Conservation (phyloP, 208 protist species). For the Angomonas deanei region DNA sequence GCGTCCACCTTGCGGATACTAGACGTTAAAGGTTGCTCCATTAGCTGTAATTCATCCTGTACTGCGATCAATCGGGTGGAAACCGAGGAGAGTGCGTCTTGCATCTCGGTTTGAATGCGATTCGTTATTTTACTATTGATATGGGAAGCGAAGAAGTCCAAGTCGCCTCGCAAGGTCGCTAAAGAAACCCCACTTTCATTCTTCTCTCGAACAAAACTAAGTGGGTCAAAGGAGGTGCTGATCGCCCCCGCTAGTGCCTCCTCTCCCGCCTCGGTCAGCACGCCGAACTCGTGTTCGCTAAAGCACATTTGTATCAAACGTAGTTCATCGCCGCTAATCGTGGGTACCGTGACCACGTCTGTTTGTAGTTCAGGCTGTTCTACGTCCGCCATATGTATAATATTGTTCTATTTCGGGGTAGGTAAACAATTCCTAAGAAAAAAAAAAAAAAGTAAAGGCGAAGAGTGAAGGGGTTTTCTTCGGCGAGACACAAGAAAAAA, state of each 20-base stretch:
- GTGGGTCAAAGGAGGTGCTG: constrained; percentile 33
- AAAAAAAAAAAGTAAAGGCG: constrained; percentile 4
- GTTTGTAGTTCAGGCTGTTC: not conserved
- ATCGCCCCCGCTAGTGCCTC: not conserved
- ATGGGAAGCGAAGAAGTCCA: constrained; percentile 48
- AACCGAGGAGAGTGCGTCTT: constrained; percentile 69
- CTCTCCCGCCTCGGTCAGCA: constrained; percentile 32
- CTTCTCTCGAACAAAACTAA: constrained; percentile 69
- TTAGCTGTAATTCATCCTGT: constrained; percentile 64
- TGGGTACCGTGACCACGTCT: not conserved
- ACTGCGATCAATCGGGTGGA: constrained; percentile 68
- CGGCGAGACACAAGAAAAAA: constrained; percentile 8
- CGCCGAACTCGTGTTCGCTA: constrained; percentile 80
- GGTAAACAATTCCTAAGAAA: not conserved
- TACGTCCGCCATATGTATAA: too few relatives aligned
- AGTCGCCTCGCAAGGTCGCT: constrained; percentile 48
- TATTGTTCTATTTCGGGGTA: not conserved
- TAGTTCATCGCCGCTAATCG: constrained; percentile 48
- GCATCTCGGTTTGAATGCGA: constrained; percentile 75
- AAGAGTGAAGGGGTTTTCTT: too few relatives aligned
- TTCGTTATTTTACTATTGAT: constrained; percentile 55
- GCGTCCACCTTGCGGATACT: constrained; percentile 42
- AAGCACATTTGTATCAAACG: constrained; percentile 85
- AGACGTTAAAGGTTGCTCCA: constrained; percentile 45
- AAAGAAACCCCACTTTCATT: constrained; percentile 66